phyloP scores from a whole-genome alignment of 2,329 filamentous ascomycete species.

The Tolypocladium capitatum region DNA sequence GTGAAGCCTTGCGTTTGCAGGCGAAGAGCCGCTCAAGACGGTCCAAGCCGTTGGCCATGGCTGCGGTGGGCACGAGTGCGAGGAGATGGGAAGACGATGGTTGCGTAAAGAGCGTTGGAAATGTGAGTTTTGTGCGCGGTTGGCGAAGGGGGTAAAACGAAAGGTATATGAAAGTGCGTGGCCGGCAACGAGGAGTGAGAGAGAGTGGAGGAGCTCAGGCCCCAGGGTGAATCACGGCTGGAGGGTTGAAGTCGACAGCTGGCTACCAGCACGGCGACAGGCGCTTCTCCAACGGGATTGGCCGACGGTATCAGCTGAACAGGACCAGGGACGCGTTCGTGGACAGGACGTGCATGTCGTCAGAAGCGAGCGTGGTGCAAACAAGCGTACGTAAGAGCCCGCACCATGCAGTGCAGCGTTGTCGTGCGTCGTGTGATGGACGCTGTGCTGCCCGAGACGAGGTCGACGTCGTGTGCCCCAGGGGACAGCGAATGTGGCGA shows the following conservation, averaged over 20 bases:
- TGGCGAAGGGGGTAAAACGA: not conserved
- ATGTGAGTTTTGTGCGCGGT: not conserved
- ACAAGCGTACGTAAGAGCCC: not conserved
- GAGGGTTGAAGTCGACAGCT: not conserved
- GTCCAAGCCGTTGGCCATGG: slow-evolving; percentile 36
- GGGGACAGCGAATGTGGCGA: not conserved
- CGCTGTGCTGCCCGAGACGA: not conserved
- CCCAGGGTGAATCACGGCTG: not conserved
- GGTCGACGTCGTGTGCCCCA: not conserved
- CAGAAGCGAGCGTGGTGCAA: slow-evolving; percentile 1
- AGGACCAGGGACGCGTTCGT: not conserved
- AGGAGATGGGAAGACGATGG: not conserved
- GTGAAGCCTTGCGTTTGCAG: slow-evolving; percentile 24
- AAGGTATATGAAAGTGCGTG: not conserved
- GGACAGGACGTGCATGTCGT: not conserved
- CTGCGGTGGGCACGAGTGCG: slow-evolving; percentile 6
- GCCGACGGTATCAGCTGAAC: not conserved
- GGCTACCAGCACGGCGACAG: not conserved
- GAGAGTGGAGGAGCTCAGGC: not conserved
- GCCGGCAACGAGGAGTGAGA: not conserved
- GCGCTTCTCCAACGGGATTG: not conserved
- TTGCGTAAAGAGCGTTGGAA: not conserved
- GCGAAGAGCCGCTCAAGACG: slow-evolving; percentile 39
- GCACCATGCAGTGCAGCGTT: not conserved
- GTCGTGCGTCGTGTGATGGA: slow-evolving; percentile 1